Evolutionary conservation across 768 basidiomycete species (phyloP), one percentile per base, ranked within the genome.

Genomic region (Lactarius hatsudake): DNA sequence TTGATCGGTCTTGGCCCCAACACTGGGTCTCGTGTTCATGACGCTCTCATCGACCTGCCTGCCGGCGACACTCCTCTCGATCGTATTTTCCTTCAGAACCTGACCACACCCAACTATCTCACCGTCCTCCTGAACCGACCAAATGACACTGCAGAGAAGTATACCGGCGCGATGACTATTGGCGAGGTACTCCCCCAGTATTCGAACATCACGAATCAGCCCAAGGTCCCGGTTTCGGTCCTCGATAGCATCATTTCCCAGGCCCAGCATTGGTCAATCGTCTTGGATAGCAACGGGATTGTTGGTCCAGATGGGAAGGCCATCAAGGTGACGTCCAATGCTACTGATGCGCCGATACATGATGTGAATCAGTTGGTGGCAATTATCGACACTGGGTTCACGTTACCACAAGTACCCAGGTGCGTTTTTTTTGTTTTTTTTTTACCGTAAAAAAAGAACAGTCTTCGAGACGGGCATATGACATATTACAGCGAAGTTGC

Each of bases 351-450:
- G 0, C 88, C 88, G 12, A 81, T 80, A 63, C 88, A 88, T 18
- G 87, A 88, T 0, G 74, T 78, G 56, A 83, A 83, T 54, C 86
- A 86, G 70, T 77, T 84, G 10, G 87, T 86, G 3, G 84, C 83
- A 4, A 78, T 91, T 3, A 76, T 91, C 36, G 90, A 91, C 73
- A 86, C 87, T 7, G 90, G 90, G 0, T 90, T 88, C 72, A 81
- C 87, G 0, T 77, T 90, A 4, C 83, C 87, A 13, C 88, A 90
- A 73, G 79, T 89, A 40, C 80, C 86, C 55, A 60, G 76, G 84
- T 84, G 72, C 48, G 60, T 62, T 5, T 3, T 28, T 15, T 68
- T n/a, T 67, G 7, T 40, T 13, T 30, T 5, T 0, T 32, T 32
- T 32, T 32, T 32, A 32, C 32, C 7, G 32, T 15, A 40, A 40